A percentile compares a stretch with the other conserved stretches of the same genome.
These are phyloP conservation scores for Aspergillus persii DNA, from an alignment of 2,329 filamentous ascomycete genomes.

Conservation along the genomic window DNA sequence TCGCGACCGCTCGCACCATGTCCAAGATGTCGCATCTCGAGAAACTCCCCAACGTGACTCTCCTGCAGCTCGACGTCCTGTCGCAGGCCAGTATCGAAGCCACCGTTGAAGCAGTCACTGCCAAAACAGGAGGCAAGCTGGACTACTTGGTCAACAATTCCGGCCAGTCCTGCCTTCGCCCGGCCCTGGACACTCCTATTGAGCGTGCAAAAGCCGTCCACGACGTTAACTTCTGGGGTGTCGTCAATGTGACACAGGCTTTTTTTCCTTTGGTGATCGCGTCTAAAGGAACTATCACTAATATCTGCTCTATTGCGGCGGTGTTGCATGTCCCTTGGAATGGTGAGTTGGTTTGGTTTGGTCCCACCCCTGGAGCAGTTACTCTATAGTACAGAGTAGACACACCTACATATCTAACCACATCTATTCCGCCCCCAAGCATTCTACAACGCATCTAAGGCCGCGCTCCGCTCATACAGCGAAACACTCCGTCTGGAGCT, in stretches of 20 bases:
- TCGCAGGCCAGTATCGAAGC: constrained; percentile 28
- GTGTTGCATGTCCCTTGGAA: constrained; percentile 14
- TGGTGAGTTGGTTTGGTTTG: neutral
- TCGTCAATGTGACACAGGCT: constrained; percentile 34
- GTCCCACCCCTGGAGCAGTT: too few species aligned
- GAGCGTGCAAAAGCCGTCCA: constrained; percentile 36
- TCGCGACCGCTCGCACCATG: constrained; percentile 36
- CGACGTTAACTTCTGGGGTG: constrained; percentile 45
- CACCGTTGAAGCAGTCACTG: constrained; percentile 22
- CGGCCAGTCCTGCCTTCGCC: constrained; percentile 33
- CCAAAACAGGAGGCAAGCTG: constrained; percentile 32
- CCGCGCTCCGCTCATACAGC: constrained; percentile 19
- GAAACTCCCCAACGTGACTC: constrained; percentile 22
- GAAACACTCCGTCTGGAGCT: constrained; percentile 25
- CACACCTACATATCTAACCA: too few species aligned
- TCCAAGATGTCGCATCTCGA: constrained; percentile 30
- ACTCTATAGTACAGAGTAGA: too few species aligned
- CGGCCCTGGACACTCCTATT: constrained; percentile 38
- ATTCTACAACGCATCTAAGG: constrained; percentile 25
- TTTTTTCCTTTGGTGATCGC: constrained; percentile 20
- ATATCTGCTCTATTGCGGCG: constrained; percentile 24
- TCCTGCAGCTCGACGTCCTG: constrained; percentile 34
- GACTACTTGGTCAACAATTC: constrained; percentile 48
- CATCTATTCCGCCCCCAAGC: neutral
- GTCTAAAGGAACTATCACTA: constrained; percentile 24